Evolutionary conservation across 2,329 filamentous ascomycete species (phyloP).

Genomic region (Pseudomassariella vexata): DNA sequence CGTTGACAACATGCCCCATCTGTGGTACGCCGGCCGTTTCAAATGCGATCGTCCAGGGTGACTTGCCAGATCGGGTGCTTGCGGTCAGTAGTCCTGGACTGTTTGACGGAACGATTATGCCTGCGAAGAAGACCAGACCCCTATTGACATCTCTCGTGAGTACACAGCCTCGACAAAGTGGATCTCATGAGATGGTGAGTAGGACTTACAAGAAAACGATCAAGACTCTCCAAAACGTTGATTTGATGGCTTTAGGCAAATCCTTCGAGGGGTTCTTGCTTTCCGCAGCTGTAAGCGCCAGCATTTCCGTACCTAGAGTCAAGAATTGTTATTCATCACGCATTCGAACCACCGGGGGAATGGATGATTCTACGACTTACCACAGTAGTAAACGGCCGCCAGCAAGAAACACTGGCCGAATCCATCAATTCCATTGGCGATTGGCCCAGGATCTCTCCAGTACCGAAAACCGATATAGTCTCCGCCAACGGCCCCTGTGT

Average conservation of each 20-base stretch:
- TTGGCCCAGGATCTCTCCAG: slow-evolving; percentile 26
- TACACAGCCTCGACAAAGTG: too few species aligned
- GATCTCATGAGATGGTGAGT: too few species aligned
- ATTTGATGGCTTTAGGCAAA: slow-evolving; percentile 22
- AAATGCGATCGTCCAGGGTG: slow-evolving; percentile 24
- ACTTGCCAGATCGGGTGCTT: slow-evolving; percentile 21
- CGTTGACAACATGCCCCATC: slow-evolving; percentile 23
- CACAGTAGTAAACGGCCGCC: slow-evolving; percentile 28
- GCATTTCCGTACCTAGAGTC: slow-evolving; percentile 29
- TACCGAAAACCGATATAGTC: slow-evolving; percentile 29
- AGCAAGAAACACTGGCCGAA: slow-evolving; percentile 29
- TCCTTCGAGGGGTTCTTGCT: slow-evolving; percentile 23
- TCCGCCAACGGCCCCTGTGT: slow-evolving; percentile 27
- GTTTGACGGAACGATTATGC: slow-evolving; percentile 26
- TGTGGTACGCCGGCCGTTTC: slow-evolving; percentile 21
- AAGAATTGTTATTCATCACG: too few species aligned
- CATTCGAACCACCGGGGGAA: too few species aligned
- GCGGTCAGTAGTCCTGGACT: slow-evolving; percentile 26
- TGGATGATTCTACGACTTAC: too few species aligned
- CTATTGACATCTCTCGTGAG: too few species aligned
- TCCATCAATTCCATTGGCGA: slow-evolving; percentile 26
- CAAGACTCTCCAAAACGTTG: slow-evolving; percentile 25
- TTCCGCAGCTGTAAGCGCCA: slow-evolving; percentile 29
- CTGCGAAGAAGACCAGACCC: slow-evolving; percentile 25
- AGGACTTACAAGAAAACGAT: too few species aligned